A percentile compares a stretch with the other conserved stretches of the same genome.
These are phyloP conservation scores for Termitomyces bulborhizus DNA, from an alignment of 768 basidiomycete species.

Conservation along the genomic window DNA sequence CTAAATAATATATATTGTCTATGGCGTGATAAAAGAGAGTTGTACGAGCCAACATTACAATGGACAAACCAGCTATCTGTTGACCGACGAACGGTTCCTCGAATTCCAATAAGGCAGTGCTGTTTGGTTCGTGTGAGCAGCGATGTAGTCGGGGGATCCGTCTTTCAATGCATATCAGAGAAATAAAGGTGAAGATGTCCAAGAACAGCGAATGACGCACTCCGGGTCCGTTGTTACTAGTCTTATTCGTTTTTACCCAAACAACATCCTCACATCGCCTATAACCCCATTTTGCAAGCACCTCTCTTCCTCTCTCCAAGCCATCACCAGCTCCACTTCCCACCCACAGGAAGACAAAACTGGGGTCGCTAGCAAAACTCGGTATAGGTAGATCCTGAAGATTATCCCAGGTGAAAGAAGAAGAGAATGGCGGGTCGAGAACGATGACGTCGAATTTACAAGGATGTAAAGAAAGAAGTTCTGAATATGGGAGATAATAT, in stretches of 20 bases:
- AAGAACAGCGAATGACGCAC: conserved; percentile 33
- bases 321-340: conserved; percentile 88
- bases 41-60: conserved; percentile 84
- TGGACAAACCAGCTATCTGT: conserved; percentile 97
- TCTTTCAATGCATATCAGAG: conserved; percentile 34
- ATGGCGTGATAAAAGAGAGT: not conserved
- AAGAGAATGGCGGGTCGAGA: conserved; percentile 85
- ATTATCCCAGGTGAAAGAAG: conserved; percentile 80
- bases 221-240: conserved; percentile 66
- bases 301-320: conserved; percentile 85
- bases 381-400: conserved; percentile 80
- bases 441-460: conserved; percentile 88
- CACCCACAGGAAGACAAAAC: conserved; percentile 95
- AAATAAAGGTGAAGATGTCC: not conserved
- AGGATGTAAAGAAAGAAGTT: conserved; percentile 49
- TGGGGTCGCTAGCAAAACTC: conserved; percentile 80
- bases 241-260: conserved; percentile 91
- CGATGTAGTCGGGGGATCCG: conserved; percentile 81
- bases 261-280: conserved; percentile 96
- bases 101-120: conserved; percentile 95
- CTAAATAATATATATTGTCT: conserved; percentile 29
- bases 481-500: conserved; percentile 59
- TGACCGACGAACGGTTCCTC: conserved; percentile 91
- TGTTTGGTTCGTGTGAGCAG: conserved; percentile 88
- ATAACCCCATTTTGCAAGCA: conserved; percentile 92